phyloP scores from a whole-genome alignment of 2,329 filamentous ascomycete species.

The Aschersonia sp. region DNA sequence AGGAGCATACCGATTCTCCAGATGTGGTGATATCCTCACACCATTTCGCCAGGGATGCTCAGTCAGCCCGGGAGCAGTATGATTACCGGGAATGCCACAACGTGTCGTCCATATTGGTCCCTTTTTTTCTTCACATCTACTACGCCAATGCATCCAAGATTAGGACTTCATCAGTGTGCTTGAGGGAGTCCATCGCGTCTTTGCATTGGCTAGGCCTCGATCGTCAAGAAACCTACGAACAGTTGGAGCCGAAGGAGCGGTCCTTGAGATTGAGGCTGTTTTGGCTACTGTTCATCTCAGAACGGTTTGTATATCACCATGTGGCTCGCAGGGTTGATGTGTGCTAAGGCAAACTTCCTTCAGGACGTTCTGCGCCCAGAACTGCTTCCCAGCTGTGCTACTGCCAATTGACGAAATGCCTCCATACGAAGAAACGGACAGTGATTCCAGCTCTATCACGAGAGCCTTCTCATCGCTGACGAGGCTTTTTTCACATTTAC shows the following conservation, averaged over 20 bases:
- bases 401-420: conserved; percentile 10
- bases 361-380: conserved; percentile 8
- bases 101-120: conserved; percentile 9
- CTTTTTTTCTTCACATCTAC: conserved; percentile 15
- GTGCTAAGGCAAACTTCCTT: neutral
- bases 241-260: conserved; percentile 6
- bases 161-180: conserved; percentile 10
- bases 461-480: conserved; percentile 10
- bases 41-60: conserved; percentile 8
- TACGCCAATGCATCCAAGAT: conserved; percentile 14
- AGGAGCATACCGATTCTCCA: conserved; percentile 7
- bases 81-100: conserved; percentile 10
- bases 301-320: conserved; percentile 1
- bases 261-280: conserved; percentile 9
- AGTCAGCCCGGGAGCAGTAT: conserved; percentile 8
- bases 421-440: conserved; percentile 5
- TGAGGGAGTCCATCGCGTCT: conserved; percentile 11
- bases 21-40: neutral
- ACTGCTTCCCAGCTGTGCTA: conserved; percentile 9
- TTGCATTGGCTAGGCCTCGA: conserved; percentile 11
- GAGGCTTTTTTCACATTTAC: conserved; percentile 10
- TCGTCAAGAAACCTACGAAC: conserved; percentile 7
- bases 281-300: conserved; percentile 13
- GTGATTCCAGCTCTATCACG: conserved; percentile 3
- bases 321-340: neutral